Evolutionary conservation across 371 early-diverging fungal species (phyloP).

Genomic region (Parasitella parasitica): DNA sequence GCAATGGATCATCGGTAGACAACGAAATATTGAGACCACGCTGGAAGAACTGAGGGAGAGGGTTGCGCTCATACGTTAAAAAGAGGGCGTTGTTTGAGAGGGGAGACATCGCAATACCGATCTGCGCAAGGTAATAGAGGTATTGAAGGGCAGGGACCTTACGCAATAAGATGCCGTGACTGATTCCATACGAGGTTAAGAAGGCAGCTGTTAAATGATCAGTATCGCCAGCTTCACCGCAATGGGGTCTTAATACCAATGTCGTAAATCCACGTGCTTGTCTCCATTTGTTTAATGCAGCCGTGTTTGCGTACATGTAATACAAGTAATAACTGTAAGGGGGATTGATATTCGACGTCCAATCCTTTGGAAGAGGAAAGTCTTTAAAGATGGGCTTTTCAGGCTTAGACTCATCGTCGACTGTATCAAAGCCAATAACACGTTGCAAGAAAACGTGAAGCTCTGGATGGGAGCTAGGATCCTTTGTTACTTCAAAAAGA

Average conservation of each 20-base stretch:
- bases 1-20: slow-evolving; percentile 98
- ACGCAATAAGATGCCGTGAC: slow-evolving; percentile 95
- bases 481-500: slow-evolving; percentile 89
- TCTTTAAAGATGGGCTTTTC: slow-evolving; percentile 86
- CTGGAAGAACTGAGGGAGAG: slow-evolving; percentile 93
- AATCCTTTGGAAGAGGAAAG: slow-evolving; percentile 82
- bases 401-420: slow-evolving; percentile 97
- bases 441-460: slow-evolving; percentile 93
- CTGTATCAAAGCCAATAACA: slow-evolving; percentile 96
- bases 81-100: slow-evolving; percentile 98
- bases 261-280: slow-evolving; percentile 83
- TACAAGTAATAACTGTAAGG: slow-evolving; percentile 98
- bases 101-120: slow-evolving; percentile 98
- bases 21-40: slow-evolving; percentile 95
- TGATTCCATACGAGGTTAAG: slow-evolving; percentile 89
- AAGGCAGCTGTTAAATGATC: slow-evolving; percentile 96
- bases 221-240: slow-evolving; percentile 98
- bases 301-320: slow-evolving; percentile 93
- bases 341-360: slow-evolving; percentile 84
- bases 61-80: slow-evolving; percentile 95
- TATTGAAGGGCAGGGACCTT: slow-evolving; percentile 98
- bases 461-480: slow-evolving; percentile 85
- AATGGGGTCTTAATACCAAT: slow-evolving; percentile 94
- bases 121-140: slow-evolving; percentile 93
- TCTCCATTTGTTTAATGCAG: slow-evolving; percentile 87